Evolutionary conservation across 306 rosid genomes (phyloP).

Genomic region (Rosa persica): DNA sequence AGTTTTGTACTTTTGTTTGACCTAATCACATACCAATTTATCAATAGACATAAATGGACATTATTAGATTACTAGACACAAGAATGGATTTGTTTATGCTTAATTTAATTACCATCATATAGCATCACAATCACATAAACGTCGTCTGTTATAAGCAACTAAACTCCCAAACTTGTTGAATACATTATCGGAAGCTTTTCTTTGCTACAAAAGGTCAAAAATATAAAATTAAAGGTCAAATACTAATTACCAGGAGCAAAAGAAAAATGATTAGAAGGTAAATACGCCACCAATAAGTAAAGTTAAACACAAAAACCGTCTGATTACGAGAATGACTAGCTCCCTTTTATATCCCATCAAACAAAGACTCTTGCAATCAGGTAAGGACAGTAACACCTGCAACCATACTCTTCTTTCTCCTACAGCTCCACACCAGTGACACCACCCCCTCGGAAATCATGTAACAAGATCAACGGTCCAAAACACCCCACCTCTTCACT

Average conservation of each 20-base stretch:
- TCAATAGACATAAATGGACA: too few relatives aligned
- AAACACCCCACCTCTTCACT: not conserved
- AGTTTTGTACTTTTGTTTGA: too few relatives aligned
- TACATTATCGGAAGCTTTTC: too few relatives aligned
- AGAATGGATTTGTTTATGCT: too few relatives aligned
- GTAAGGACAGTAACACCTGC: not conserved
- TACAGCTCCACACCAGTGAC: too few relatives aligned
- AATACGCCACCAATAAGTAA: not conserved
- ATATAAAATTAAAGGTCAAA: not conserved
- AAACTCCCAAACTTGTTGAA: too few relatives aligned
- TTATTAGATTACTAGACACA: too few relatives aligned
- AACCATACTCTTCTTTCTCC: not conserved
- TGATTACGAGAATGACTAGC: not conserved
- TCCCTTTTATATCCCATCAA: not conserved
- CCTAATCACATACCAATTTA: too few relatives aligned
- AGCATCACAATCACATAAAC: too few relatives aligned
- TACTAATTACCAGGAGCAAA: not conserved
- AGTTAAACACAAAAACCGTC: not conserved
- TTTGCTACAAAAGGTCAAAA: too few relatives aligned
- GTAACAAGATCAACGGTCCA: not conserved
- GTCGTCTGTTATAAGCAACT: too few relatives aligned
- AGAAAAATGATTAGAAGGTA: not conserved
- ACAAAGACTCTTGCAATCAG: not conserved
- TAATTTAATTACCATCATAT: too few relatives aligned
- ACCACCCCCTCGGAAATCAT: not conserved